Base-by-base conservation (phyloP, 208 protist genomes). In the Acanthamoeba castellanii region DNA sequence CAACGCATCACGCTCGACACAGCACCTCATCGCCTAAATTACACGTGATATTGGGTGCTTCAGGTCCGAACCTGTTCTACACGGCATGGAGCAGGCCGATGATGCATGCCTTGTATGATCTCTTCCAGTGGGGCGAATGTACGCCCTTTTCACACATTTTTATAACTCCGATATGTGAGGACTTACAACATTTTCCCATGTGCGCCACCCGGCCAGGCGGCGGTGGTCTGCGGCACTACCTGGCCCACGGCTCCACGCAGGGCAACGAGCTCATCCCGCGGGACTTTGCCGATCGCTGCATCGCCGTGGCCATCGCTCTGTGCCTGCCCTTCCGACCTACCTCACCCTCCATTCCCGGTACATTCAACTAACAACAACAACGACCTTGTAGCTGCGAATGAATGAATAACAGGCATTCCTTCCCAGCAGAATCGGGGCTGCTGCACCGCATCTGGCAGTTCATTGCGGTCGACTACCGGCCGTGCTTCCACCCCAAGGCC, bases 401-500 rank as follows among this genome's bases (percentile, higher is more conserved):
- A 18, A 18, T 18, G 11, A 45, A 32, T 78, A 32, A 14, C 70
- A n/a, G n/a, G n/a, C n/a, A n/a, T n/a, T n/a, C 57, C 4, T 18
- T 7, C 18, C 5, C 0, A 27, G 20, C 27, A 90, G 87, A 76
- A 20, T 45, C 87, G 18, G 87, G 87, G 4, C 57, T 92, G 61
- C 42, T 92, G n/a, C 61, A 76, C 1, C 37, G 37, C 66, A 55
- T 92, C 13, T 92, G 87, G 87, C 32, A 92, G 87, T 92, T 52
- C 66, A 37, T 92, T 11, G 37, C 61, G 37, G 87, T 78, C 0
- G 87, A 92, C 87, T 92, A 92, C 47, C 32, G 87, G 9, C 66
- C 87, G 34, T 92, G 87, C 59, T 92, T 92, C 45, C 87, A 92
- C 34, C 87, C 87, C 34, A 92, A 78, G 87, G 42, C 87, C 27